Percentiles rank a stretch among this genome's conserved stretches.
These are phyloP conservation scores for Rosa chinensis DNA, from an alignment of 306 rosid genomes.

Conservation along the genomic window DNA sequence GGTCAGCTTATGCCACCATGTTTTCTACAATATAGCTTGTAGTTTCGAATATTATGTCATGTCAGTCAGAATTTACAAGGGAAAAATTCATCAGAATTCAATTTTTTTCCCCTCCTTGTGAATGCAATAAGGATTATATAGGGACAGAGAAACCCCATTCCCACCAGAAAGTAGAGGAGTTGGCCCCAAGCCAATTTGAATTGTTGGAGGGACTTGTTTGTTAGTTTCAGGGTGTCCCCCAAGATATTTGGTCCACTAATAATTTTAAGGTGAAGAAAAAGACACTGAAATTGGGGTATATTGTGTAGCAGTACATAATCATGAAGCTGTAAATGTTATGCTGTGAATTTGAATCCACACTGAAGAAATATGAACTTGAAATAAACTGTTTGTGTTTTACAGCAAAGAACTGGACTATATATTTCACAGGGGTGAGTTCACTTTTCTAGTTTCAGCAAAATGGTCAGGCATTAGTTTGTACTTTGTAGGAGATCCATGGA, in stretches of 20 bases:
- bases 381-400: too few relatives aligned
- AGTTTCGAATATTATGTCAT: not conserved
- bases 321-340: not conserved
- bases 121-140: not conserved
- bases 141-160: not conserved
- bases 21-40: not conserved
- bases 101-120: not conserved
- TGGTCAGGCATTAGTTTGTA: too few relatives aligned
- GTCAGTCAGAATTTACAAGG: not conserved
- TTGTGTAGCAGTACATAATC: too few relatives aligned
- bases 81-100: not conserved
- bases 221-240: not conserved
- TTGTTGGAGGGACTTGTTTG: conserved; percentile 1
- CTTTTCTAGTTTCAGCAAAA: too few relatives aligned
- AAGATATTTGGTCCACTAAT: conserved; percentile 7
- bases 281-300: not conserved
- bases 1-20: not conserved
- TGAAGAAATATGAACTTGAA: too few relatives aligned
- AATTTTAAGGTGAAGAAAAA: not conserved
- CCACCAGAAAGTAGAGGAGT: conserved; percentile 1
- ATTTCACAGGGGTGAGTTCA: too few relatives aligned
- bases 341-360: too few relatives aligned
- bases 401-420: too few relatives aligned
- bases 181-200: not conserved
- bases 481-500: not conserved